A percentile compares a stretch with the other conserved stretches of the same genome.
Conservation (phyloP, 2,329 filamentous ascomycete genomes). For the Nannizzia gypsea region DNA sequence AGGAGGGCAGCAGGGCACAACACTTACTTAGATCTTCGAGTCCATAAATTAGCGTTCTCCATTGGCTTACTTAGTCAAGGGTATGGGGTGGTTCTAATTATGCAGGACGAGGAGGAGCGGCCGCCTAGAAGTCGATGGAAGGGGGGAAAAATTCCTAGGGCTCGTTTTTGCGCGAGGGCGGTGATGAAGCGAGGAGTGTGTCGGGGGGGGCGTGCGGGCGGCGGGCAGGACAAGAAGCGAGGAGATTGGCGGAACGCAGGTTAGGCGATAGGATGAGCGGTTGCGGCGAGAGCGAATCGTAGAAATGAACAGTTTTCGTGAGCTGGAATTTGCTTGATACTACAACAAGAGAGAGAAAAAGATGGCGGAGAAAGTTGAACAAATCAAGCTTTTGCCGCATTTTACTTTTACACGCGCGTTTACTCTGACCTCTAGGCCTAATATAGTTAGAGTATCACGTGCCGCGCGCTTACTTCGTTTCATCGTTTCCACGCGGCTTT, state of each 20-base stretch:
- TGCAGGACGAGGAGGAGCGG: background rate
- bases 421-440: background rate
- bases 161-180: background rate
- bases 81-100: background rate
- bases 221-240: background rate
- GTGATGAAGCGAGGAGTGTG: background rate
- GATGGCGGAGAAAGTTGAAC: background rate
- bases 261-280: background rate
- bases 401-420: conserved; percentile 5
- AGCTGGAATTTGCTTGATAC: conserved; percentile 1
- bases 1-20: background rate
- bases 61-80: conserved; percentile 21
- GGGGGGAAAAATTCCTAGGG: background rate
- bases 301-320: background rate
- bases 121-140: background rate
- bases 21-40: conserved; percentile 26
- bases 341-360: conserved; percentile 3
- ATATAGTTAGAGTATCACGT: background rate
- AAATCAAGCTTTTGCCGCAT: conserved; percentile 10
- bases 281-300: background rate
- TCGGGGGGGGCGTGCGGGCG: background rate
- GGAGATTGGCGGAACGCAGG: too few relatives aligned
- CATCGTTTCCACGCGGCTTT: background rate
- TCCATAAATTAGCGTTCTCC: conserved; percentile 42
- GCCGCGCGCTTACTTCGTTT: background rate